phyloP scores from a whole-genome alignment of 2,329 filamentous ascomycete genomes.

The Fusarium coffeatum region DNA sequence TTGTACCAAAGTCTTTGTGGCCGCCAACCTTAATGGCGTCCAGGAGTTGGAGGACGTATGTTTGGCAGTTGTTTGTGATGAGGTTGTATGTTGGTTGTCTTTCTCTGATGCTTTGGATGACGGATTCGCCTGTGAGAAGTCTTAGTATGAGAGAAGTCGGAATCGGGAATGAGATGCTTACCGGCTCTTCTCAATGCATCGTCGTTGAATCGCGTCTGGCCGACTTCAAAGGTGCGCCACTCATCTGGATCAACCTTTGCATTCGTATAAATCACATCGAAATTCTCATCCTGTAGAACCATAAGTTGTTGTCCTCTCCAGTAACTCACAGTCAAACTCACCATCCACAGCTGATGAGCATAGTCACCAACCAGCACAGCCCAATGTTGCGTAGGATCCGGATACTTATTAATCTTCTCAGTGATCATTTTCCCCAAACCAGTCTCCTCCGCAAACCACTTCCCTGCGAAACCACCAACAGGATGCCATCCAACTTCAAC shows the following conservation, averaged over 20 bases:
- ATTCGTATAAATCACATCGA: slow-evolving; percentile 69
- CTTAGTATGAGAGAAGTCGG: background rate
- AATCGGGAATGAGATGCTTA: slow-evolving; percentile 41
- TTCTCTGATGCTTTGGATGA: slow-evolving; percentile 63
- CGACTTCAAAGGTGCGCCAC: slow-evolving; percentile 64
- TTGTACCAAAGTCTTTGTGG: slow-evolving; percentile 65
- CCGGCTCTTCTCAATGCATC: slow-evolving; percentile 63
- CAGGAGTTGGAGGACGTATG: slow-evolving; percentile 64
- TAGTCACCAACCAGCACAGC: slow-evolving; percentile 67
- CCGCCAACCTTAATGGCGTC: slow-evolving; percentile 65
- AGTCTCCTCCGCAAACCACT: slow-evolving; percentile 69
- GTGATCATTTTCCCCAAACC: slow-evolving; percentile 67
- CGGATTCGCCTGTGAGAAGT: slow-evolving; percentile 57
- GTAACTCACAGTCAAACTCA: slow-evolving; percentile 38
- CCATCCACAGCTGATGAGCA: slow-evolving; percentile 70
- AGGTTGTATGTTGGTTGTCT: slow-evolving; percentile 65
- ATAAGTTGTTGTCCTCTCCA: background rate
- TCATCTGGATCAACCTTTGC: slow-evolving; percentile 57
- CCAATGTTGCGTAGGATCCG: slow-evolving; percentile 71
- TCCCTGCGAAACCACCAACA: slow-evolving; percentile 65
- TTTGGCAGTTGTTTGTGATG: slow-evolving; percentile 71
- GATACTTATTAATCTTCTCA: slow-evolving; percentile 64
- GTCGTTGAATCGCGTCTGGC: slow-evolving; percentile 66
- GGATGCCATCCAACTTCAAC: slow-evolving; percentile 70
- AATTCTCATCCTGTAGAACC: slow-evolving; percentile 58